Base-by-base conservation (phyloP, 2,329 filamentous ascomycete species). In the Penicillium sp. region DNA sequence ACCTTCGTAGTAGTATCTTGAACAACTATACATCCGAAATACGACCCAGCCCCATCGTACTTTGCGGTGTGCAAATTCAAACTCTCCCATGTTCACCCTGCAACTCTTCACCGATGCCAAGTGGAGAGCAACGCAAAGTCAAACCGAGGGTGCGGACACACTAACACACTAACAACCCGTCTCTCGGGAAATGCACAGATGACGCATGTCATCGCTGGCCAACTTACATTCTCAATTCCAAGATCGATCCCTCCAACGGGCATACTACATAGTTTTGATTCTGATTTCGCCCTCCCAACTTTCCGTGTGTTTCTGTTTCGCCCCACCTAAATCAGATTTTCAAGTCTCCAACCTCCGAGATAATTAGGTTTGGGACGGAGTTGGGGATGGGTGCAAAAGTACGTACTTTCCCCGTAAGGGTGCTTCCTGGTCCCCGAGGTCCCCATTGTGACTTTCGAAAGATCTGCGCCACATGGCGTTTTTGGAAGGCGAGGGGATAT, bases 391-490 rank as follows among this genome's bases (percentile, higher is more conserved):
- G 7, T 24, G 22, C 53, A 53, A 57, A 57, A 55, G 55, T 55
- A 57, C 55, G 41, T 51, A 55, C 50, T 53, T 55, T 55, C 14
- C 55, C 46, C 35, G n/a, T 30, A 53, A 45, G 7, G 46, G 36
- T 1, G 7, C 16, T 20, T 27, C 14, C 27, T 42, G 11, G 46
- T 48, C 36, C 52, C 50, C 52, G 46, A 33, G 39, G 22, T 46
- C 20, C 47, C 39, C 48, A 48, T 20, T 39, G 10, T 16, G n/a
- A 8, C 8, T 7, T n/a, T 39, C 5, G 6, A 20, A 39, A 14
- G 18, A 25, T 13, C n/a, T 18, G 22, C 20, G 36, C 41, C 41
- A 48, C 39, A 46, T 51, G 47, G 44, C 22, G 31, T 2, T 16
- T 30, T 16, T 10, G 39, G 14, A 42, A 22, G 18, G 28, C 13